Percentiles rank a stretch among this genome's conserved stretches.
These are phyloP conservation scores for Crepidotus variabilis DNA, from an alignment of 768 basidiomycete genomes.

Conservation along the genomic window DNA sequence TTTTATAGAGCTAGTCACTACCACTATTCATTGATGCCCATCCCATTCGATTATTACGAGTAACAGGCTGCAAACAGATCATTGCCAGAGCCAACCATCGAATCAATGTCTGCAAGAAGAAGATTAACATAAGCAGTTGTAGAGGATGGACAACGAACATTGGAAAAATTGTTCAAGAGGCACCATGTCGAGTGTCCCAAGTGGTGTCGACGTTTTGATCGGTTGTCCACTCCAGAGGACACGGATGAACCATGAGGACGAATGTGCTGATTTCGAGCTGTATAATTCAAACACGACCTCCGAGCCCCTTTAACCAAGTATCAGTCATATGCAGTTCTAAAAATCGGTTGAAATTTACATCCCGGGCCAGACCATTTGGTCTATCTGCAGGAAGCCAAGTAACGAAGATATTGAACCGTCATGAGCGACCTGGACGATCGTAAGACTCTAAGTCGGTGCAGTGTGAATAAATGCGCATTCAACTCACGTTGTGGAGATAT, in stretches of 20 bases:
- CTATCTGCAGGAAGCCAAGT: conserved; percentile 46
- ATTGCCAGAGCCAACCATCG: conserved; percentile 30
- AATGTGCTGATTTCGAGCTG: conserved; percentile 18
- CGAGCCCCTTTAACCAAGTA: conserved; percentile 32
- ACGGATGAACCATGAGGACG: conserved; percentile 28
- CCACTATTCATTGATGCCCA: neutral
- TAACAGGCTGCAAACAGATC: conserved; percentile 32
- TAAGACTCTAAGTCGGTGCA: neutral
- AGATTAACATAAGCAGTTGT: neutral
- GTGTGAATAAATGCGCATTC: neutral
- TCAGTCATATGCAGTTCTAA: neutral
- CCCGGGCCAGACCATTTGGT: conserved; percentile 52
- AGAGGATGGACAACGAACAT: conserved; percentile 28
- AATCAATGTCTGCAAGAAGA: conserved; percentile 31
- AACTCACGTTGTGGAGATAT: conserved; percentile 40
- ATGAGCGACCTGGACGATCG: conserved; percentile 34
- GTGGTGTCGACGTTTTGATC: conserved; percentile 43
- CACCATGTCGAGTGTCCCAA: conserved; percentile 44
- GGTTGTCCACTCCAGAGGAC: conserved; percentile 50
- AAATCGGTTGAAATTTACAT: conserved; percentile 28
- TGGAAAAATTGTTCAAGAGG: conserved; percentile 36
- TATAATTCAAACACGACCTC: conserved; percentile 49
- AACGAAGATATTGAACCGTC: conserved; percentile 48
- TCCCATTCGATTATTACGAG: neutral
- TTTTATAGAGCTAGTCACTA: neutral